A percentile compares a stretch with the other conserved stretches of the same genome.
Conservation (phyloP, 2,329 filamentous ascomycete species). For the Falciphora oryzae region DNA sequence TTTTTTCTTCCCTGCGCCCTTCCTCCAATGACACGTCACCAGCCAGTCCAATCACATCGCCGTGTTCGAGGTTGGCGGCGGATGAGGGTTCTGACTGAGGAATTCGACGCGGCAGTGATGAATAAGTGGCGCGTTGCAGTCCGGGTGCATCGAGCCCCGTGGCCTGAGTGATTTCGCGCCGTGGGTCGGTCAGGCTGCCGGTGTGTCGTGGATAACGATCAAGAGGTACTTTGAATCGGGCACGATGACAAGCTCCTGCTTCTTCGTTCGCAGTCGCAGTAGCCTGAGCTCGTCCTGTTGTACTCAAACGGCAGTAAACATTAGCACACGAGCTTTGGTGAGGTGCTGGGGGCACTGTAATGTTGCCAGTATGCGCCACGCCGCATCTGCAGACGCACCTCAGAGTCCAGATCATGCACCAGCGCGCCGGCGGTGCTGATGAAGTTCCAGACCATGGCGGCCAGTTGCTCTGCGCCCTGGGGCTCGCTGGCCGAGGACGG, state of each 20-base stretch:
- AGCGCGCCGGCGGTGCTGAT: constrained; percentile 62
- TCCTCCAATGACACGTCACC: background rate
- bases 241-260: constrained; percentile 78
- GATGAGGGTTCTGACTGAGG: background rate
- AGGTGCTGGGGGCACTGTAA: background rate
- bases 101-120: background rate
- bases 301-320: background rate
- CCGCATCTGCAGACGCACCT: constrained; percentile 39
- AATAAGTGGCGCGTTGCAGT: background rate
- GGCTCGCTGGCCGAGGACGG: constrained; percentile 27
- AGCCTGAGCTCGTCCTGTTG: constrained; percentile 68
- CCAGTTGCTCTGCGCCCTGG: constrained; percentile 62
- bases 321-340: constrained; percentile 6
- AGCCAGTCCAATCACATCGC: background rate
- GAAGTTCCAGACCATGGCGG: constrained; percentile 70
- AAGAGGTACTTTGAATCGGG: constrained; percentile 75
- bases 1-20: background rate
- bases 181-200: constrained; percentile 40
- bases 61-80: background rate
- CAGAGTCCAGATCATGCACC: constrained; percentile 66
- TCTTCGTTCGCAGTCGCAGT: constrained; percentile 72
- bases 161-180: no score
- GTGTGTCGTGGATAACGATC: constrained; percentile 77
- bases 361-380: background rate
- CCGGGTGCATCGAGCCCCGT: background rate